Base-by-base conservation (phyloP, 108 stramenopile genomes). In the Fragilaria crotonensis region DNA sequence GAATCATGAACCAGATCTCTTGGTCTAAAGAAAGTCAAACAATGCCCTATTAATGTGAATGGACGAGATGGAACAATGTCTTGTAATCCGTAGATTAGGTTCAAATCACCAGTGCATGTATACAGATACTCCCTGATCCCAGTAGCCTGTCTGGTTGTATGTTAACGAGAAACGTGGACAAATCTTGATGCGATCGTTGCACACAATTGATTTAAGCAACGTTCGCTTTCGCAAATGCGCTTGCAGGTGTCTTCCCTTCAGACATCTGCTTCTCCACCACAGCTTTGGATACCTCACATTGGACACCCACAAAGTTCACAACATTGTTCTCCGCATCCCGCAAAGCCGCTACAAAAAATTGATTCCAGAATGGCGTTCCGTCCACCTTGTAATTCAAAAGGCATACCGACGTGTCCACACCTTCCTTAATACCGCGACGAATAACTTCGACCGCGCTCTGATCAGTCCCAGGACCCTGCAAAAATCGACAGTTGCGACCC, bases 331-430 rank as follows among this genome's bases (percentile, higher is more conserved):
- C 90, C 30, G 88, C 90, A 73, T 96, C 95, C 50, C 95, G 60
- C 25, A 98, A 65, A n/a, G 95, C 90, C 1, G 95, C 95, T 18
- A 96, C 87, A 70, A 96, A 96, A 75, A 98, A 91, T 62, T 96
- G 95, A 77, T 98, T 98, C 95, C 95, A 97, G 67, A 97, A 97
- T 26, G 96, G 93, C 3, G 93, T 90, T 20, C 96, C 96, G 66
- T 96, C 96, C 3, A 90, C 90, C 59, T 87, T 89, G 84, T 94
- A 96, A 67, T 96, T 94, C 56, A 96, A 66, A 20, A 94, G 67
- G 58, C 90, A 90, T 5, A 90, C 88, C 26, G 85, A 86, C 2
- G 88, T 90, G 58, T 93, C 92, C 36, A 84, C 76, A 9, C 92
- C 94, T 65, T 90, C 83, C 59, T 68, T 50, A 30, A 95, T 78